These are phyloP conservation scores for Cyanidioschyzon merolae DNA, from an alignment of 23 red algal genomes.

Conservation along the genomic window DNA sequence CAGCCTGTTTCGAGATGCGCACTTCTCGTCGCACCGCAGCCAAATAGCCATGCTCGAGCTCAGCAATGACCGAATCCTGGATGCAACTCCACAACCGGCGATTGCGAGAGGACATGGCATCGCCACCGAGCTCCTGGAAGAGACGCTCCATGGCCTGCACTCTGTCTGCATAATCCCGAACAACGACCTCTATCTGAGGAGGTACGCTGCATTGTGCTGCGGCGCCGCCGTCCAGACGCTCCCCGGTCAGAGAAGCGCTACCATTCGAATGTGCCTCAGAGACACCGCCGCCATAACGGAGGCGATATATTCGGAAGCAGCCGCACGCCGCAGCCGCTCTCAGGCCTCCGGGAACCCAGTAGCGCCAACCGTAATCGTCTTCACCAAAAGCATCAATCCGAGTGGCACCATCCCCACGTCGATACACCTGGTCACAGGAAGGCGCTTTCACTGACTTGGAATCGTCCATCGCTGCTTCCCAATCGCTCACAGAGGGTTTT, in stretches of 20 bases:
- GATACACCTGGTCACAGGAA: neutral
- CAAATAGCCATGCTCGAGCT: neutral
- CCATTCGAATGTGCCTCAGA: neutral
- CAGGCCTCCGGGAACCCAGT: neutral
- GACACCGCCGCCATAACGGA: neutral
- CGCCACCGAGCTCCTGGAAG: neutral
- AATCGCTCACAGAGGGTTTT: no score
- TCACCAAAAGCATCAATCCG: neutral
- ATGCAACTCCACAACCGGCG: neutral
- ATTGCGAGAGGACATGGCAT: neutral
- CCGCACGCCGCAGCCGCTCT: slow-evolving; percentile 1
- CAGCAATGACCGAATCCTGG: neutral
- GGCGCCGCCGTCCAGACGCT: neutral
- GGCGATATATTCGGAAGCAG: neutral
- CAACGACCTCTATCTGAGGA: neutral
- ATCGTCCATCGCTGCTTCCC: neutral
- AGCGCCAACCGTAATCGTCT: neutral
- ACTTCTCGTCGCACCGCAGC: neutral
- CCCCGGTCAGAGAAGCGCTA: neutral
- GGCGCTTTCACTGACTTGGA: neutral
- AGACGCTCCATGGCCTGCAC: neutral
- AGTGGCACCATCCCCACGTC: neutral
- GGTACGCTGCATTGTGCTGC: neutral
- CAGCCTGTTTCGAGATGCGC: neutral
- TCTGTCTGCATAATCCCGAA: neutral